phyloP scores from a whole-genome alignment of 805 yeast species.

The Metschnikowia proteae region DNA sequence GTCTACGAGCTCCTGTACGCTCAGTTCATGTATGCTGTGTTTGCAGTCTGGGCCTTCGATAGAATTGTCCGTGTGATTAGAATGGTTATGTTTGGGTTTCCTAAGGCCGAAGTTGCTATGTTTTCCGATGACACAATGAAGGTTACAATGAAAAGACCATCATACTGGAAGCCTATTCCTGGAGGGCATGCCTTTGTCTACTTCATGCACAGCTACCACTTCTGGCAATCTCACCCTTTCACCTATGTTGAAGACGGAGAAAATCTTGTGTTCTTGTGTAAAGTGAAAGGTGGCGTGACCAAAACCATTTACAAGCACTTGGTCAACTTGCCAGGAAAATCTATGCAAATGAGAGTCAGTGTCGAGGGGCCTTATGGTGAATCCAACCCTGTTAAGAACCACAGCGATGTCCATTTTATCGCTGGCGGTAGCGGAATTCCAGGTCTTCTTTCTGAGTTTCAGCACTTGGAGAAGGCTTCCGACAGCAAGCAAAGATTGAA shows the following conservation, averaged over 20 bases:
- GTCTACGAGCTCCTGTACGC: slow-evolving; percentile 20
- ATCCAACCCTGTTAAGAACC: slow-evolving; percentile 44
- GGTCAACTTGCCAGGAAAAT: slow-evolving; percentile 25
- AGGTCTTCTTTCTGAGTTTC: slow-evolving; percentile 44
- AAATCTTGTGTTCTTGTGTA: slow-evolving; percentile 29
- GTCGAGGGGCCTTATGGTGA: slow-evolving; percentile 74
- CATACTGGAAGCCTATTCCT: slow-evolving; percentile 46
- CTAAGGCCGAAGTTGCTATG: slow-evolving; percentile 31
- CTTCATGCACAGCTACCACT: slow-evolving; percentile 46
- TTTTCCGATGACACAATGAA: slow-evolving; percentile 44
- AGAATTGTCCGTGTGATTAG: slow-evolving; percentile 32
- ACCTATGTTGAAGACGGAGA: slow-evolving; percentile 26
- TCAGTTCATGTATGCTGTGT: slow-evolving; percentile 44
- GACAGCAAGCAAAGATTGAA: slow-evolving; percentile 15
- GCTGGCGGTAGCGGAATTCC: slow-evolving; percentile 80
- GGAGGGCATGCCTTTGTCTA: slow-evolving; percentile 58
- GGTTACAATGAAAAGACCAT: slow-evolving; percentile 47
- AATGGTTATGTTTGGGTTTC: slow-evolving; percentile 33
- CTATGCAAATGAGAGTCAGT: slow-evolving; percentile 27
- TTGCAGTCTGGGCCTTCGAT: slow-evolving; percentile 60
- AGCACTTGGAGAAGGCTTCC: slow-evolving; percentile 21
- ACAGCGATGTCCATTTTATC: slow-evolving; percentile 52
- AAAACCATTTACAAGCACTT: slow-evolving; percentile 28
- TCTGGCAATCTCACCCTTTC: slow-evolving; percentile 71
- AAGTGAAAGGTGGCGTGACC: slow-evolving; percentile 38